Conservation (phyloP, 306 rosid genomes). For the Rosa multiflora region DNA sequence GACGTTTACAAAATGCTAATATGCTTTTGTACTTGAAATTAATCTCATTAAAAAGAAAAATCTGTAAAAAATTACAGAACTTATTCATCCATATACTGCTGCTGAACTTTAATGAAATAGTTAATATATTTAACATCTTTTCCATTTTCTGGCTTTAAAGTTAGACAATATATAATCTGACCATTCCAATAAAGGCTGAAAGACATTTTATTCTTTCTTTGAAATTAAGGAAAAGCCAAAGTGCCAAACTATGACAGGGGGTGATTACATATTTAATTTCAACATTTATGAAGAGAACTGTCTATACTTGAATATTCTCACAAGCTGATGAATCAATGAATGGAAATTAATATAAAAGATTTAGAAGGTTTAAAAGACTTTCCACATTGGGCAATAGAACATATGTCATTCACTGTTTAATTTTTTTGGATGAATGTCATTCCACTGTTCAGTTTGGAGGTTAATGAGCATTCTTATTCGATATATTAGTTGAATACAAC, state of each 20-base stretch:
- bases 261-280: slow-evolving; percentile 7
- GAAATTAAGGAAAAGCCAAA: slow-evolving; percentile 19
- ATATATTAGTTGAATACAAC: background rate
- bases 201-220: slow-evolving; percentile 4
- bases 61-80: background rate
- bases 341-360: background rate
- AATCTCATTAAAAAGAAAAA: background rate
- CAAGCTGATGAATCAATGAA: background rate
- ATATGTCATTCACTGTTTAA: background rate
- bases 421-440: too few relatives aligned
- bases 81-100: background rate
- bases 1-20: background rate
- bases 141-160: background rate
- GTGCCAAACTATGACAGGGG: background rate
- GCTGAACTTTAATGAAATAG: background rate
- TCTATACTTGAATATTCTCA: too few relatives aligned
- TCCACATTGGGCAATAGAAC: background rate
- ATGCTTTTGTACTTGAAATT: background rate
- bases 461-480: background rate
- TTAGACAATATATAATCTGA: background rate
- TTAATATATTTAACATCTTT: background rate
- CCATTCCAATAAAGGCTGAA: background rate
- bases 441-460: background rate
- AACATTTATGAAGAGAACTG: slow-evolving; percentile 5
- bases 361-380: background rate